Percentiles rank a stretch among this genome's conserved stretches.
phyloP scores from a whole-genome alignment of 2,329 filamentous ascomycete genomes.

The Cryphonectria carpinicola region DNA sequence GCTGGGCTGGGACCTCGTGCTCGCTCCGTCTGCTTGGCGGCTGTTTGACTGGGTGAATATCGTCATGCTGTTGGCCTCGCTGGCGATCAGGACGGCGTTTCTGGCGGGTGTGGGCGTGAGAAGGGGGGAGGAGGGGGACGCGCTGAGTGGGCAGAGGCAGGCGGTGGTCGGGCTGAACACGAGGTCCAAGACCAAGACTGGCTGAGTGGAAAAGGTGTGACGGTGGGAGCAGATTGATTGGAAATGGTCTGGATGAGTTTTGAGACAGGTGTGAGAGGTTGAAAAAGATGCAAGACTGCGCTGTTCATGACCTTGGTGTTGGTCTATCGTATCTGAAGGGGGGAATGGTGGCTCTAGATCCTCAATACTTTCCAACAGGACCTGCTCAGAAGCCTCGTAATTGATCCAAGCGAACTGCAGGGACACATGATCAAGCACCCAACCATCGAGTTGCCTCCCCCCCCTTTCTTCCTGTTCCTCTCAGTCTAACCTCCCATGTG shows the following conservation, averaged over 20 bases:
- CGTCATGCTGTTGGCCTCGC: slow-evolving; percentile 38
- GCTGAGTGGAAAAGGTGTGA: not conserved
- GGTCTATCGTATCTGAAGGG: not conserved
- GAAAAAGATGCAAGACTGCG: not conserved
- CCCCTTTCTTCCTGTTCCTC: not conserved
- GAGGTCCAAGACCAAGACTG: slow-evolving; percentile 24
- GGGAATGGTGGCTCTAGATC: not conserved
- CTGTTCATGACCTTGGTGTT: not conserved
- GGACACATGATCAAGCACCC: not conserved
- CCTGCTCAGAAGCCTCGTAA: not conserved
- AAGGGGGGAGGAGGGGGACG: not conserved
- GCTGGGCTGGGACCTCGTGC: slow-evolving; percentile 36
- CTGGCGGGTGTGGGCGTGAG: slow-evolving; percentile 40
- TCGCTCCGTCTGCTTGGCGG: slow-evolving; percentile 38
- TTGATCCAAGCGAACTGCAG: not conserved
- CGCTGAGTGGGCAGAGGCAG: not conserved
- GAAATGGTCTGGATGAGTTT: not conserved
- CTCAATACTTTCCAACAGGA: not conserved
- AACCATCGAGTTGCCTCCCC: not conserved
- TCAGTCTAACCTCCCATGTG: slow-evolving; percentile 39
- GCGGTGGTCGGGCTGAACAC: not conserved
- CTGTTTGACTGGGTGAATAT: slow-evolving; percentile 44
- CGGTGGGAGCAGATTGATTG: not conserved
- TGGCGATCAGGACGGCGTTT: slow-evolving; percentile 41
- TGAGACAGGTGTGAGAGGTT: not conserved